Conservation (phyloP, 768 basidiomycete genomes). For the Xanthoconium purpureum region DNA sequence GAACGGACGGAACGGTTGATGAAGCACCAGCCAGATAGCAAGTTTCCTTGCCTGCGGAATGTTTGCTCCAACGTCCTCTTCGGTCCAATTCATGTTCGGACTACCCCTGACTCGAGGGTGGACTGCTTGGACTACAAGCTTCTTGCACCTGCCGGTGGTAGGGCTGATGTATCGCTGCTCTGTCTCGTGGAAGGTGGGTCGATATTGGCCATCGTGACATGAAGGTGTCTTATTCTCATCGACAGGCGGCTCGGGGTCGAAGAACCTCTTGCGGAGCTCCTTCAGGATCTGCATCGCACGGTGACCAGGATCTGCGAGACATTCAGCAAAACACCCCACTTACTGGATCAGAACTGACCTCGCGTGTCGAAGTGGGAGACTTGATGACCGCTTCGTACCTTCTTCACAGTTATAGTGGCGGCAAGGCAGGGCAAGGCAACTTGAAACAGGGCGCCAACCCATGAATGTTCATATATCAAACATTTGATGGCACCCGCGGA, state of each 20-base stretch:
- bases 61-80: not conserved
- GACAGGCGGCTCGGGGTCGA: not conserved
- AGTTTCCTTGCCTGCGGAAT: conserved; percentile 7
- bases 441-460: no score
- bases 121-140: conserved; percentile 24
- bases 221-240: not conserved
- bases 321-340: not conserved
- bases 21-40: conserved; percentile 14
- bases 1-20: not conserved
- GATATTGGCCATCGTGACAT: conserved; percentile 21
- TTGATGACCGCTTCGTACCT: no score
- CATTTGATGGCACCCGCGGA: no score
- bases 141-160: conserved; percentile 21
- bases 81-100: not conserved
- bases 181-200: conserved; percentile 8
- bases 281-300: not conserved
- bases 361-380: not conserved
- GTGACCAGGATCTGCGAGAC: not conserved
- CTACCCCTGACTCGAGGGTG: not conserved
- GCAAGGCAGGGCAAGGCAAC: no score
- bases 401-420: no score
- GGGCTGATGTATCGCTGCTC: conserved; percentile 24
- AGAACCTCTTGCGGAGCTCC: not conserved
- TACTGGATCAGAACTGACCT: not conserved
- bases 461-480: no score